Conservation (phyloP, 352 stramenopile genomes). For the Plasmopara halstedii region DNA sequence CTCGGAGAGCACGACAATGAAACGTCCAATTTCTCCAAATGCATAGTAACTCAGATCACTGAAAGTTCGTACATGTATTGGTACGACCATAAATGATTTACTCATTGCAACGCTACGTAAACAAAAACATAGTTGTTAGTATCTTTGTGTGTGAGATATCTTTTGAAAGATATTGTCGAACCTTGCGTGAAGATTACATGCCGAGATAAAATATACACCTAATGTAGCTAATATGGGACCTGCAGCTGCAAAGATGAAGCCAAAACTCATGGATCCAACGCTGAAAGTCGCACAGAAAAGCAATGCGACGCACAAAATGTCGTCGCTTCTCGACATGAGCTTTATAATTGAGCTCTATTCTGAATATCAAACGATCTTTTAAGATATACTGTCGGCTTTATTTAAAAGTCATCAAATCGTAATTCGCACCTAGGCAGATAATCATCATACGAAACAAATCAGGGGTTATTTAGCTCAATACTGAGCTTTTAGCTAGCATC, state of each 20-base stretch:
- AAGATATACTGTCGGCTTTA: no score
- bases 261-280: conserved; percentile 69
- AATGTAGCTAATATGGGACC: conserved; percentile 49
- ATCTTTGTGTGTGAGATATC: no score
- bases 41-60: conserved; percentile 63
- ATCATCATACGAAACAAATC: no score
- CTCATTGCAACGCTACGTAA: conserved; percentile 41
- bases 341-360: not conserved
- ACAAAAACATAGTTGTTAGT: not conserved
- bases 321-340: conserved; percentile 26
- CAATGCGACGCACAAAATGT: conserved; percentile 47
- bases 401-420: no score
- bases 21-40: conserved; percentile 39
- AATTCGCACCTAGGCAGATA: no score
- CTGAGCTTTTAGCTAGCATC: no score
- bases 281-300: conserved; percentile 73
- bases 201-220: conserved; percentile 67
- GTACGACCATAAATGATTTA: conserved; percentile 43
- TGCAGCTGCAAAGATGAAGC: conserved; percentile 49
- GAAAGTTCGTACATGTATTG: conserved; percentile 55
- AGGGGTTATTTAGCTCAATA: no score
- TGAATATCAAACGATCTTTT: not conserved
- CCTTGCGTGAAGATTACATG: conserved; percentile 67
- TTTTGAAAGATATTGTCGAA: no score
- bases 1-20: conserved; percentile 47